These are phyloP conservation scores for Wickerhamomyces chaumierensis DNA, from an alignment of 805 yeast species.

Conservation along the genomic window DNA sequence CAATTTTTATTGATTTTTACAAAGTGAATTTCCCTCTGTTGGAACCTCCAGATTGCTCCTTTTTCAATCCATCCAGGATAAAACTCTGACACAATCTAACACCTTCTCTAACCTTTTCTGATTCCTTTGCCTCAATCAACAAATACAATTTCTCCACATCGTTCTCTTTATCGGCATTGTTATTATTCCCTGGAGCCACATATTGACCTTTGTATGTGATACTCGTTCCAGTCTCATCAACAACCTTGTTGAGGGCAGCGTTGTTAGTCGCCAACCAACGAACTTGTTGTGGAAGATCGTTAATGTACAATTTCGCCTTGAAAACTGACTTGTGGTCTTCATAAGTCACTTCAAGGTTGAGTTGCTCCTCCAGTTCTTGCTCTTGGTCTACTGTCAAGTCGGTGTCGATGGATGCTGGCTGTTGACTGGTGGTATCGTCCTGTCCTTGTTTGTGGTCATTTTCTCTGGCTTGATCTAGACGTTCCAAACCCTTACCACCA, in stretches of 20 bases:
- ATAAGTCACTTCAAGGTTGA: constrained; percentile 30
- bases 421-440: constrained; percentile 14
- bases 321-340: constrained; percentile 42
- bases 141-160: constrained; percentile 64
- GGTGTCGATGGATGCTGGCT: constrained; percentile 5
- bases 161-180: no score
- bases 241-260: constrained; percentile 48
- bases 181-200: constrained; percentile 61
- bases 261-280: constrained; percentile 71
- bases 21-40: constrained; percentile 31
- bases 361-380: constrained; percentile 10
- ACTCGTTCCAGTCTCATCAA: constrained; percentile 63
- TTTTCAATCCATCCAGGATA: constrained; percentile 45
- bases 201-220: constrained; percentile 76
- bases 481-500: constrained; percentile 87
- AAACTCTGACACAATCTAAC: constrained; percentile 42
- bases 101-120: constrained; percentile 46
- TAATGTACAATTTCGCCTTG: constrained; percentile 64
- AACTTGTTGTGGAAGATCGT: constrained; percentile 74
- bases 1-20: constrained; percentile 11
- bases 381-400: constrained; percentile 11
- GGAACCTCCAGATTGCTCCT: constrained; percentile 28
- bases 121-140: constrained; percentile 64
- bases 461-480: constrained; percentile 52
- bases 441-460: constrained; percentile 27